Conservation (phyloP, 1,284 basidiomycete species). For the Sporisorium iseilematis-ciliati region DNA sequence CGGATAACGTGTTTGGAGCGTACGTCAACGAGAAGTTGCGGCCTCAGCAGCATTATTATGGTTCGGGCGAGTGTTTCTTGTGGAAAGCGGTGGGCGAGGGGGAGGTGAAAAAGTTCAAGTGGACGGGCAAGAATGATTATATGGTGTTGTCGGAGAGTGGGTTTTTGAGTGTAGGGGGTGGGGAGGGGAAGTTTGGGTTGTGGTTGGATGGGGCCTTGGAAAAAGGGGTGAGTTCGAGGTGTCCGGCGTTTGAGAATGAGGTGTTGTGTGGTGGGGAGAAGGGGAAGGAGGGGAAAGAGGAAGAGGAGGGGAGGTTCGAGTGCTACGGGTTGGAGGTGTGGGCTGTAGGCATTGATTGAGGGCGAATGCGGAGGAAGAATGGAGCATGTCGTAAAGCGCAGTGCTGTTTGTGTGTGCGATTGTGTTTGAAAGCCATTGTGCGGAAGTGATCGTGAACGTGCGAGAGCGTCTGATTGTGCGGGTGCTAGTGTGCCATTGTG, state of each 20-base stretch:
- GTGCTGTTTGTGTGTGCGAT: background rate
- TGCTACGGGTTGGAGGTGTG: constrained; percentile 89
- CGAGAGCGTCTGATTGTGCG: too few species aligned
- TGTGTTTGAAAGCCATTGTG: too few species aligned
- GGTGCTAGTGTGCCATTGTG: too few species aligned
- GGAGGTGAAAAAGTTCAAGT: constrained; percentile 76
- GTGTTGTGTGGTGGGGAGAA: constrained; percentile 75
- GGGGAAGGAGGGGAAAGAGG: constrained; percentile 73
- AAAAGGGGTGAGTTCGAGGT: constrained; percentile 84
- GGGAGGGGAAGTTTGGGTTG: constrained; percentile 74
- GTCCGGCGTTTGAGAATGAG: constrained; percentile 89
- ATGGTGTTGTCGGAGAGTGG: constrained; percentile 82
- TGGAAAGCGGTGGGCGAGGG: too few species aligned
- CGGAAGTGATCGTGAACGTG: too few species aligned
- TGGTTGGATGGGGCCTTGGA: constrained; percentile 87
- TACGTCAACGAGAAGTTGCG: constrained; percentile 65
- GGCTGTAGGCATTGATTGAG: constrained; percentile 74
- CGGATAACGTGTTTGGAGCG: constrained; percentile 67
- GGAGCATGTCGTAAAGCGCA: too few species aligned
- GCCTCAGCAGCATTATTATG: constrained; percentile 64
- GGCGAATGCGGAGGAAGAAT: too few species aligned
- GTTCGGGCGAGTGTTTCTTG: constrained; percentile 63
- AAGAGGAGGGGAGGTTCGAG: constrained; percentile 77
- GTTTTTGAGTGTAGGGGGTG: constrained; percentile 61
- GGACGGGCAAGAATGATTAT: constrained; percentile 92